A percentile compares a stretch with the other conserved stretches of the same genome.
phyloP scores from a whole-genome alignment of 2,329 filamentous ascomycete genomes.

The Aspergillus pseudoterreus region DNA sequence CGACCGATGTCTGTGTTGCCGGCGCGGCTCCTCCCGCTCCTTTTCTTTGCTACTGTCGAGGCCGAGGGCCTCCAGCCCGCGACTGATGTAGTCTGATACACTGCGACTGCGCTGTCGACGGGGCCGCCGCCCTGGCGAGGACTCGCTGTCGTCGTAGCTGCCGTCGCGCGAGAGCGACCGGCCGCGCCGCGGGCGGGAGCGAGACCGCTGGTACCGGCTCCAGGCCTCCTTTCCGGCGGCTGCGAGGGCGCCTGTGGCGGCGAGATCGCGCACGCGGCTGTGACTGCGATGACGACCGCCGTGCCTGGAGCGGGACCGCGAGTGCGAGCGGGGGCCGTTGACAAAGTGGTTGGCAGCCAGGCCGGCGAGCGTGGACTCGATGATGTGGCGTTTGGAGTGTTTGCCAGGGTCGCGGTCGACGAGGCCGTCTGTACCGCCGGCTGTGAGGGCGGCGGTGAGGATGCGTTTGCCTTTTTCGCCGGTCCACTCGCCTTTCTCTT shows the following conservation, averaged over 20 bases:
- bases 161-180: conserved; percentile 53
- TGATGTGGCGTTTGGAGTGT: conserved; percentile 73
- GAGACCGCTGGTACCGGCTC: conserved; percentile 35
- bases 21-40: conserved; percentile 30
- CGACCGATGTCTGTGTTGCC: conserved; percentile 25
- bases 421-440: conserved; percentile 79
- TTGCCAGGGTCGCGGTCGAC: conserved; percentile 65
- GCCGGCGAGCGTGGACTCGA: conserved; percentile 85
- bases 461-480: conserved; percentile 90
- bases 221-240: conserved; percentile 47
- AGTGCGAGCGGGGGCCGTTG: conserved; percentile 74
- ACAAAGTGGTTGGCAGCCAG: conserved; percentile 80
- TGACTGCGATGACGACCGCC: conserved; percentile 37
- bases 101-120: conserved; percentile 48
- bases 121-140: not conserved
- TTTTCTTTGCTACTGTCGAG: conserved; percentile 31
- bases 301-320: conserved; percentile 59
- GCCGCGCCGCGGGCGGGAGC: conserved; percentile 29
- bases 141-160: conserved; percentile 40
- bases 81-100: conserved; percentile 42
- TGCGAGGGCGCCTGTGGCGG: conserved; percentile 42
- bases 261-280: conserved; percentile 41
- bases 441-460: conserved; percentile 78
- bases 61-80: conserved; percentile 44
- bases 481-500: conserved; percentile 83